Evolutionary conservation across 768 basidiomycete genomes (phyloP).

Genomic region (Suillus placidus): DNA sequence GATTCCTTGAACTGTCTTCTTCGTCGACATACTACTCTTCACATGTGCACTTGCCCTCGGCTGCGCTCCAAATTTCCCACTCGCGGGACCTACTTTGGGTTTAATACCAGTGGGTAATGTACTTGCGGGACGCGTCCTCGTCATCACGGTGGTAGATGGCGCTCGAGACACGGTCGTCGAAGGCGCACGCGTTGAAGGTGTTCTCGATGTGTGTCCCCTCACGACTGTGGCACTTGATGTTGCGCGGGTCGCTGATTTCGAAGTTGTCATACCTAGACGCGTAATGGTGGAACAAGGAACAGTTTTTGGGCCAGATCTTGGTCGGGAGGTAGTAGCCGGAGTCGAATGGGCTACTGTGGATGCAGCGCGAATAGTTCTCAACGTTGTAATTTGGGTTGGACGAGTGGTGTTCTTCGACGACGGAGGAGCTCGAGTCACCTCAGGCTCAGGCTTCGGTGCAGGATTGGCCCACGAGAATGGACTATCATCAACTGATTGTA

Average conservation of each 20-base stretch:
- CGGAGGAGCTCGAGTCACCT: background rate
- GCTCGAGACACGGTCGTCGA: conserved; percentile 17
- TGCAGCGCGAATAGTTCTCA: background rate
- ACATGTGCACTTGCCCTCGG: background rate
- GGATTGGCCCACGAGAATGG: conserved; percentile 27
- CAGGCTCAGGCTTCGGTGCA: background rate
- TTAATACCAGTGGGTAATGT: background rate
- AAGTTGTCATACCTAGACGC: background rate
- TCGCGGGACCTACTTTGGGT: conserved; percentile 3
- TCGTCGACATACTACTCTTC: conserved; percentile 28
- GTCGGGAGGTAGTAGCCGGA: background rate
- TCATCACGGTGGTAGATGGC: conserved; percentile 12
- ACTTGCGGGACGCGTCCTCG: conserved; percentile 18
- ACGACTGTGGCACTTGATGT: background rate
- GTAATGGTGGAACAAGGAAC: background rate
- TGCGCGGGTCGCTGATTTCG: background rate
- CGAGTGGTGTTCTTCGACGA: background rate
- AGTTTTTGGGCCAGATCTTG: conserved; percentile 3
- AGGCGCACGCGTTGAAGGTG: conserved; percentile 13
- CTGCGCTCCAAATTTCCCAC: background rate
- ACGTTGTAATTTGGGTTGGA: background rate
- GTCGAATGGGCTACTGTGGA: background rate
- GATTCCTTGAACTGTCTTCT: conserved; percentile 33
- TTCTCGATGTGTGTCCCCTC: conserved; percentile 5
- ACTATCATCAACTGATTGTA: conserved; percentile 29